phyloP scores from a whole-genome alignment of 2,329 filamentous ascomycete genomes.

The Ophiosphaerella herpotricha region DNA sequence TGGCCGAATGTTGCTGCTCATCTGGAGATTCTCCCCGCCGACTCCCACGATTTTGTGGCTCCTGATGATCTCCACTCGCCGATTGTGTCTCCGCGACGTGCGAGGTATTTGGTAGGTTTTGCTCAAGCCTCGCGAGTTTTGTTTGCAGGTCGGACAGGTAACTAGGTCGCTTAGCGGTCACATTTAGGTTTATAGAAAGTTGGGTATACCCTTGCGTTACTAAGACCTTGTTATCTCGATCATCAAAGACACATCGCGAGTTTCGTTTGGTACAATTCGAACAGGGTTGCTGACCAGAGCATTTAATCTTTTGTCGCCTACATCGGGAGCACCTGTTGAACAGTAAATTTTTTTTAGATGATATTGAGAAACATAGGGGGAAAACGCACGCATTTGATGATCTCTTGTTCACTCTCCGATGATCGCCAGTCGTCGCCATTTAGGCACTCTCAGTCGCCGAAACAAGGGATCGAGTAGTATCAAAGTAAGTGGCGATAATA shows the following conservation, averaged over 20 bases:
- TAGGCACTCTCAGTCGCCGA: too few relatives aligned
- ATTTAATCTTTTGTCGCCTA: constrained; percentile 39
- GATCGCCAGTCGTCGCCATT: background rate
- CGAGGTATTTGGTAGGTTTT: constrained; percentile 2
- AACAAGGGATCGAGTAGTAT: too few relatives aligned
- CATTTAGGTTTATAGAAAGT: background rate
- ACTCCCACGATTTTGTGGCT: background rate
- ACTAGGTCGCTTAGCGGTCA: constrained; percentile 9
- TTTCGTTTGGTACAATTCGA: constrained; percentile 33
- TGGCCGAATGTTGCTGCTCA: constrained; percentile 6
- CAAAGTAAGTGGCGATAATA: too few relatives aligned
- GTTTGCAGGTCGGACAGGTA: constrained; percentile 33
- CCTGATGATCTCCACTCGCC: constrained; percentile 3
- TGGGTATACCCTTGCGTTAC: constrained; percentile 31
- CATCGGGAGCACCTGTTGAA: constrained; percentile 32
- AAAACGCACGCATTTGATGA: constrained; percentile 14
- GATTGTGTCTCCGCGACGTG: background rate
- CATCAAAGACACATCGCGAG: constrained; percentile 33
- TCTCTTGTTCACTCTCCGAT: constrained; percentile 2
- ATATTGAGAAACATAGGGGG: background rate
- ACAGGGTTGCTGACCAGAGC: constrained; percentile 38
- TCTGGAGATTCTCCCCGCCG: constrained; percentile 8
- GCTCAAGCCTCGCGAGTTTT: constrained; percentile 26
- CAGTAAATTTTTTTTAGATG: background rate
- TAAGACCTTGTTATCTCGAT: constrained; percentile 39